Percentiles rank a stretch among this genome's conserved stretches.
These are phyloP conservation scores for Podospora comata DNA, from an alignment of 495 filamentous ascomycete species.

Conservation along the genomic window DNA sequence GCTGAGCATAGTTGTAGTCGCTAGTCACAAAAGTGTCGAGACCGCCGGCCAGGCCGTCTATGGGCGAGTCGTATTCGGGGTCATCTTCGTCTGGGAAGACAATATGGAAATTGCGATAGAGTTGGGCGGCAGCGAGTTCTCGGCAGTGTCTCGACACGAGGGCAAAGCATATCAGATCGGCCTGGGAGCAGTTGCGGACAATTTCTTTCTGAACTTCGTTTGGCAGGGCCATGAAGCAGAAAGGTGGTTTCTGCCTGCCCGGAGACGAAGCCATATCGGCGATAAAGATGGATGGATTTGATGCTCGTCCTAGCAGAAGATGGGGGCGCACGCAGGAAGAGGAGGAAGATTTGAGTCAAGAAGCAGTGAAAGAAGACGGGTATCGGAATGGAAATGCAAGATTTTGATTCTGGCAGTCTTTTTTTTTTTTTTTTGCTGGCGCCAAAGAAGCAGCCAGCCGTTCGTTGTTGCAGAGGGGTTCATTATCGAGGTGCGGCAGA, in stretches of 20 bases:
- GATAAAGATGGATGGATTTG: neutral
- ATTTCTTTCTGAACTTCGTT: slow-evolving; percentile 52
- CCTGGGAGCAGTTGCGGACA: slow-evolving; percentile 41
- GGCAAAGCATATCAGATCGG: slow-evolving; percentile 52
- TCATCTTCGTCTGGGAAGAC: slow-evolving; percentile 56
- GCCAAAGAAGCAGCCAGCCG: neutral
- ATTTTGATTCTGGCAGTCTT: neutral
- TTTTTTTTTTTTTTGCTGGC: neutral
- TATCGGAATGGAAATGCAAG: neutral
- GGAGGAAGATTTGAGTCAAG: neutral
- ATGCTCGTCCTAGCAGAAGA: neutral
- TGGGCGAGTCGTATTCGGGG: slow-evolving; percentile 40
- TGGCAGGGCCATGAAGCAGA: slow-evolving; percentile 45
- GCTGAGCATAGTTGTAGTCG: slow-evolving; percentile 57
- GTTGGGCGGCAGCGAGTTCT: slow-evolving; percentile 51
- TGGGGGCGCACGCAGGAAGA: neutral
- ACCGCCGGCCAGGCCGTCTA: slow-evolving; percentile 52
- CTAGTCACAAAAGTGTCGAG: slow-evolving; percentile 59
- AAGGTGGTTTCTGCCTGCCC: slow-evolving; percentile 22
- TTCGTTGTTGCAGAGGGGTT: neutral
- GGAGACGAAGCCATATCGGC: slow-evolving; percentile 4
- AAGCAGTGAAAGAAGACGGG: neutral
- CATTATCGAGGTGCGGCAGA: neutral
- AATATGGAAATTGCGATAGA: slow-evolving; percentile 58
- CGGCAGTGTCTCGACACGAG: slow-evolving; percentile 55